Base-by-base conservation (phyloP, 208 protist species). In the Herpetomonas tarakana region DNA sequence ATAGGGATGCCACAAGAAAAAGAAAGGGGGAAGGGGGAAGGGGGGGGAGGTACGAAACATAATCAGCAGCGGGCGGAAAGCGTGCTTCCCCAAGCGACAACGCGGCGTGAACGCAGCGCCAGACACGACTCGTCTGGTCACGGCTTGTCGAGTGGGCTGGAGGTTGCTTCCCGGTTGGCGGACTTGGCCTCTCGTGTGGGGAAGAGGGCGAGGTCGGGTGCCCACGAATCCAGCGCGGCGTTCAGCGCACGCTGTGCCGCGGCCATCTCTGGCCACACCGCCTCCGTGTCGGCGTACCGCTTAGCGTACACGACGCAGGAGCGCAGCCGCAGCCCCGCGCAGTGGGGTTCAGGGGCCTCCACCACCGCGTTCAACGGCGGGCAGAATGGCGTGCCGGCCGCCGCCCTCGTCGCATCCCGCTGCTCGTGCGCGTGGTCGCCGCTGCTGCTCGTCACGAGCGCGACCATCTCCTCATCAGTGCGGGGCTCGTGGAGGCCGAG, bases 281-380 rank as follows among this genome's bases (percentile, higher is more conserved):
- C 47, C 21, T 3, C 57, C 21, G 60, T 35, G 26, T 52, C 54
- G 30, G 62, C 28, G 50, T 68, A 73, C 27, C 68, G 65, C 52
- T 78, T 62, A 29, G 58, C 60, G 38, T 62, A 44, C 45, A 94
- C 50, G 27, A 72, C 51, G 58, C 81, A 88, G 31, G 66, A 58
- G 18, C 80, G 72, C 53, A 94, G 66, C 24, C 64, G 69, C 24
- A 94, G 68, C 21, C 72, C 76, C 11, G 75, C 75, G 46, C 85
- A 94, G 69, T 92, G 78, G 47, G 80, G 75, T 72, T 92, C 84
- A 6, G 85, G 88, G 4, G 81, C 55, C 38, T 62, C 54, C 18
- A 86, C 49, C 24, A 58, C 47, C 18, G 63, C 65, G 9, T 26
- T 41, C n/a, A 45, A 38, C n/a, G 50, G 51, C n/a, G 58, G 29